A percentile compares a stretch with the other conserved stretches of the same genome.
These are phyloP conservation scores for Funneliformis geosporum DNA, from an alignment of 192 early-diverging fungal species.

Conservation along the genomic window DNA sequence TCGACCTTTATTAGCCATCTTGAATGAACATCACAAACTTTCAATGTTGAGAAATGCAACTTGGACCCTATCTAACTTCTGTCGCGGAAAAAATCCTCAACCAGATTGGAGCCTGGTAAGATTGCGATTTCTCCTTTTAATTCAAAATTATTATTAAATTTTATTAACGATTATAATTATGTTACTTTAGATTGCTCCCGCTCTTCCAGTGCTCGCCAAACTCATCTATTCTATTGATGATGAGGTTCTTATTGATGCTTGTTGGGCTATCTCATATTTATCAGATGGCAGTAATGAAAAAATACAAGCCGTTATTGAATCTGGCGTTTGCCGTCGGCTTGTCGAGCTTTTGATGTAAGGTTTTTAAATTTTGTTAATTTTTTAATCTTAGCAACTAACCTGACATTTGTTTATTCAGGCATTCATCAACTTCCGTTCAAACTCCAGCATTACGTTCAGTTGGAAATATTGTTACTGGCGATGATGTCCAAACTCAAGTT, in stretches of 20 bases:
- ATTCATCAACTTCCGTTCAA: constrained; percentile 85
- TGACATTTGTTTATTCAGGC: constrained; percentile 32
- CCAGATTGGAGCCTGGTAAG: constrained; percentile 81
- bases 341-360: constrained; percentile 83
- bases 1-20: constrained; percentile 80
- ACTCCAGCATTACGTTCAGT: constrained; percentile 96
- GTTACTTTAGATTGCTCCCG: constrained; percentile 73
- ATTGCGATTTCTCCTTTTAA: constrained; percentile 5
- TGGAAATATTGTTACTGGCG: constrained; percentile 99
- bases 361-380: background rate
- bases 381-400: background rate
- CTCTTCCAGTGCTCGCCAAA: constrained; percentile 87
- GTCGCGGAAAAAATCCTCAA: constrained; percentile 96
- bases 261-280: constrained; percentile 99
- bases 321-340: constrained; percentile 89
- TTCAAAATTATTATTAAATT: background rate
- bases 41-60: constrained; percentile 99
- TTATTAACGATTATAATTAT: background rate
- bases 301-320: constrained; percentile 97
- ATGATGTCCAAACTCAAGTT: constrained; percentile 96
- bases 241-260: constrained; percentile 97
- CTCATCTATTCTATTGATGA: constrained; percentile 90
- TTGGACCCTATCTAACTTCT: constrained; percentile 99
- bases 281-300: constrained; percentile 97
- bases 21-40: constrained; percentile 89